Conservation (phyloP, 148 eudicot species). For the Vaccinium macrocarpon region DNA sequence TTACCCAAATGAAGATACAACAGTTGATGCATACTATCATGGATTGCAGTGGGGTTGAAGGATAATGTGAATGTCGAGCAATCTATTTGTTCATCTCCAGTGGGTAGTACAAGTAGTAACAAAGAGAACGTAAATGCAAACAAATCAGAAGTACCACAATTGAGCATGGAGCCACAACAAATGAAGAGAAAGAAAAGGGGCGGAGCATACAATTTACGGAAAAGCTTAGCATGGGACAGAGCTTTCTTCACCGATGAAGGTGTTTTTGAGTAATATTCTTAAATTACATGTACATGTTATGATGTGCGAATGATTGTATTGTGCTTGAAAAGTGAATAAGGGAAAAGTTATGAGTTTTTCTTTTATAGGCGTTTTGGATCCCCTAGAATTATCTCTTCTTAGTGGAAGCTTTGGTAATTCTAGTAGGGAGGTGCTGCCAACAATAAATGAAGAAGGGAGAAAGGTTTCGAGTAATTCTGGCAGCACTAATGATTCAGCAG, state of each 20-base stretch:
- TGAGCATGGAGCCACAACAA: constrained; percentile 59
- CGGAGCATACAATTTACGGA: constrained; percentile 70
- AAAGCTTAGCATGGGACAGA: constrained; percentile 96
- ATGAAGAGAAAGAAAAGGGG: constrained; percentile 78
- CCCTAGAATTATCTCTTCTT: constrained; percentile 70
- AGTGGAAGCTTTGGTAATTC: constrained; percentile 40
- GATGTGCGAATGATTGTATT: neutral
- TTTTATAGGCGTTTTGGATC: constrained; percentile 68
- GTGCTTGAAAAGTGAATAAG: constrained; percentile 3
- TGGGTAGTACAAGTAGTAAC: constrained; percentile 23
- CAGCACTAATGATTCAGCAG: constrained; percentile 18
- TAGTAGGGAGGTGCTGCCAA: constrained; percentile 38
- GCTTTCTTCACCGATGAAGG: constrained; percentile 98
- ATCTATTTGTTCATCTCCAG: constrained; percentile 29
- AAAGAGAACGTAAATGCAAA: constrained; percentile 61
- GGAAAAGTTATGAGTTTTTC: constrained; percentile 13
- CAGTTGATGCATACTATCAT: constrained; percentile 8
- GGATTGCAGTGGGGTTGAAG: constrained; percentile 32
- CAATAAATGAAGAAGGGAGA: constrained; percentile 42
- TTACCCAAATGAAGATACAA: neutral
- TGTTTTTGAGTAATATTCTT: constrained; percentile 24
- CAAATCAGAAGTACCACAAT: constrained; percentile 40
- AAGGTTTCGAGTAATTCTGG: constrained; percentile 22
- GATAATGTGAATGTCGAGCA: constrained; percentile 18
- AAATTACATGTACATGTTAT: neutral